These are phyloP conservation scores for Ampelomyces quisqualis DNA, from an alignment of 2,329 filamentous ascomycete species.

Conservation along the genomic window DNA sequence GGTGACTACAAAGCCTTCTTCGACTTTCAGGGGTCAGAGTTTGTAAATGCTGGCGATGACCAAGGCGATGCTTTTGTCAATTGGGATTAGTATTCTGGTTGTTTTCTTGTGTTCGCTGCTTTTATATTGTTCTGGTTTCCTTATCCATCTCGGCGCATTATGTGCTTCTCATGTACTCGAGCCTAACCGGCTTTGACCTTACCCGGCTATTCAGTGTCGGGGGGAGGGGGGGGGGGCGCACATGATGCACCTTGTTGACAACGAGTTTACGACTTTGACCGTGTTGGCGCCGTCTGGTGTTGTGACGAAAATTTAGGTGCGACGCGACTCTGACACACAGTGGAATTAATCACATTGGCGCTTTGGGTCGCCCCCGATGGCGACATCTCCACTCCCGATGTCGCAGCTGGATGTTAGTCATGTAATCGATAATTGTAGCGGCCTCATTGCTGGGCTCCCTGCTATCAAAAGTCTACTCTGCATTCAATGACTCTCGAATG, in stretches of 20 bases:
- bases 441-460: neutral
- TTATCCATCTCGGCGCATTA: neutral
- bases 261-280: slow-evolving; percentile 15
- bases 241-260: slow-evolving; percentile 12
- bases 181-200: neutral
- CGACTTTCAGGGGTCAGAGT: slow-evolving; percentile 21
- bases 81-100: slow-evolving; percentile 19
- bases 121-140: neutral
- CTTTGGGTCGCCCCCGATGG: slow-evolving; percentile 15
- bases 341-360: slow-evolving; percentile 10
- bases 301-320: slow-evolving; percentile 7
- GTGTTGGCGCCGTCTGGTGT: slow-evolving; percentile 7
- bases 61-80: slow-evolving; percentile 27
- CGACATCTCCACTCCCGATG: slow-evolving; percentile 10
- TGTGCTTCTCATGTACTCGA: slow-evolving; percentile 1
- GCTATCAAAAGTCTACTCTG: no score
- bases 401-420: slow-evolving; percentile 9
- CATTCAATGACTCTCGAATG: no score
- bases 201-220: no score
- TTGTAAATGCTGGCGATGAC: slow-evolving; percentile 17
- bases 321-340: slow-evolving; percentile 4
- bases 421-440: slow-evolving; percentile 21
- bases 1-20: slow-evolving; percentile 25
- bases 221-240: no score
- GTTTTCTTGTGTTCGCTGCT: neutral